Base-by-base conservation (phyloP, 768 basidiomycete genomes). In the Trametes sanguinea region DNA sequence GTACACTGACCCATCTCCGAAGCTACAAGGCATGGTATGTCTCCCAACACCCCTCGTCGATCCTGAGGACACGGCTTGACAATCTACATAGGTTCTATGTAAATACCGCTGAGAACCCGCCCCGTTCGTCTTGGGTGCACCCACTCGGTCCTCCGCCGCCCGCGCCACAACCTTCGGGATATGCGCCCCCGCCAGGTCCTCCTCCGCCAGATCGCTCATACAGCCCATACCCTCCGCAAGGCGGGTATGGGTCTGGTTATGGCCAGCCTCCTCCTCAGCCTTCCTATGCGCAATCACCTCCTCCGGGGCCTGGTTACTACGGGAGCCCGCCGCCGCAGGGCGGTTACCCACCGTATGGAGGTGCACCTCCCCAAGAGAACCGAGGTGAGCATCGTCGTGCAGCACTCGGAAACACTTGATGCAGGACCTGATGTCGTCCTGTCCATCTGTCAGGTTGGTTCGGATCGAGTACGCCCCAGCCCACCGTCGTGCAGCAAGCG, bases 11-110 rank as follows among this genome's bases (percentile, higher is more conserved):
- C 10, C 5, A 11, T 35, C 7, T 32, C 22, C 13, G 56, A 69
- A 87, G 86, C 55, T 90, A 90, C 69, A 81, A 79, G 64, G 73
- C 85, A 63, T 92, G 89, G 89, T 90, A 63, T 51, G 80, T 71
- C 51, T 58, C 37, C 29, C 30, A 14, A 14, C 14, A 43, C 4
- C 61, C 42, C 13, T 43, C 14, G 5, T 22, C 42, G 9, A 43
- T 43, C 42, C 42, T 13, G 9, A 43, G 9, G 4, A 14, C 42
- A 4, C n/a, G 8, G 7, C 42, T 43, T 43, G 14, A 43, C 42
- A 5, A n/a, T 9, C 5, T 1, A 14, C 17, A 14, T 63, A 92
- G 90, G 90, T 92, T 84, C 78, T 92, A 92, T 65, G 88, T 92
- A 47, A 85, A 92, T 67, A 89, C 87, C 0, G 72, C 68, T 29